These are phyloP conservation scores for Iris pallida DNA, from an alignment of 116 monocot genomes.

Conservation along the genomic window DNA sequence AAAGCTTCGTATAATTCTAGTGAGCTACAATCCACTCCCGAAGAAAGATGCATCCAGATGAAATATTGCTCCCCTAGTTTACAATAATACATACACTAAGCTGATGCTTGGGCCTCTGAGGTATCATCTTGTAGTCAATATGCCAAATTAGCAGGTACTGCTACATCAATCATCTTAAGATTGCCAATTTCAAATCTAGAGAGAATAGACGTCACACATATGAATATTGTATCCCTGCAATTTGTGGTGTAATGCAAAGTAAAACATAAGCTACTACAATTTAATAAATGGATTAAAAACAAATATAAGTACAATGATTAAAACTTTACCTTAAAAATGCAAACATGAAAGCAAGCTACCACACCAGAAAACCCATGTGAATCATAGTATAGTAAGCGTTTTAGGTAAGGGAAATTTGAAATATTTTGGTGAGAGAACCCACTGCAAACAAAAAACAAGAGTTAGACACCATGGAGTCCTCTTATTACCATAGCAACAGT, in stretches of 20 bases:
- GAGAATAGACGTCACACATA: not conserved
- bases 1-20: too few relatives aligned
- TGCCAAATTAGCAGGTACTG: slow-evolving; percentile 73
- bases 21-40: too few relatives aligned
- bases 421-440: slow-evolving; percentile 85
- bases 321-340: slow-evolving; percentile 88
- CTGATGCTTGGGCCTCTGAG: not conserved
- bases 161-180: slow-evolving; percentile 84
- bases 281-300: too few relatives aligned
- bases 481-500: too few relatives aligned
- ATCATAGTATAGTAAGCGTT: slow-evolving; percentile 92
- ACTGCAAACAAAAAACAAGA: slow-evolving; percentile 41
- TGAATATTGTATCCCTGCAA: not conserved
- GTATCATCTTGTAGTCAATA: slow-evolving; percentile 65
- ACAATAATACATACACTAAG: too few relatives aligned
- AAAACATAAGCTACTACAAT: too few relatives aligned
- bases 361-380: slow-evolving; percentile 90
- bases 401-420: slow-evolving; percentile 93
- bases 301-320: too few relatives aligned
- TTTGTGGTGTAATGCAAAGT: too few relatives aligned
- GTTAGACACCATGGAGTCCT: too few relatives aligned
- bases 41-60: too few relatives aligned
- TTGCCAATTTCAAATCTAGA: slow-evolving; percentile 75
- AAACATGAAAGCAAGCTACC: slow-evolving; percentile 67
- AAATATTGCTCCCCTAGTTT: too few relatives aligned